Evolutionary conservation across 2,329 filamentous ascomycete genomes (phyloP).

Genomic region (Colletotrichum spinosum): DNA sequence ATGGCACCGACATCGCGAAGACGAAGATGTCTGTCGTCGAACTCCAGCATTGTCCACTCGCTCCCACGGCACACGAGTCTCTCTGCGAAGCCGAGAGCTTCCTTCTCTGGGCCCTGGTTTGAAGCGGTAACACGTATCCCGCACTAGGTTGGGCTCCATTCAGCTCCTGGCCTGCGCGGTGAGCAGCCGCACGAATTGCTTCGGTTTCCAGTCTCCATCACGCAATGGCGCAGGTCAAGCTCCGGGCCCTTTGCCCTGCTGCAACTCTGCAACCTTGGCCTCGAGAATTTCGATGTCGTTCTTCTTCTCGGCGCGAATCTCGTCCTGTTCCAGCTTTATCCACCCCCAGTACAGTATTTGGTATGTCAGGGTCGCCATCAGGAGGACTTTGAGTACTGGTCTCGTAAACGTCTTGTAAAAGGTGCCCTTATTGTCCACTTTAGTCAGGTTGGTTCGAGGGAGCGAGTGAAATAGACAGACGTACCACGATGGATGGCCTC

Average conservation of each 20-base stretch:
- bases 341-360: constrained; percentile 82
- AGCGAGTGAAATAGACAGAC: neutral
- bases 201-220: neutral
- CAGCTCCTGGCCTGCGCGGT: neutral
- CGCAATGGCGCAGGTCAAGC: neutral
- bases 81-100: too few species aligned
- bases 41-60: too few species aligned
- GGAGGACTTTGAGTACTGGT: constrained; percentile 78
- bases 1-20: too few species aligned
- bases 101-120: too few species aligned
- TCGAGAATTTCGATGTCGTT: constrained; percentile 51
- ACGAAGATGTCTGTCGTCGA: too few species aligned
- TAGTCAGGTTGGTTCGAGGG: neutral
- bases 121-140: too few species aligned
- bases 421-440: constrained; percentile 55
- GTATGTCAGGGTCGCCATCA: constrained; percentile 82
- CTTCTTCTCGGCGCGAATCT: constrained; percentile 66
- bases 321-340: constrained; percentile 79
- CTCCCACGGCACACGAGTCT: too few species aligned
- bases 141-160: too few species aligned
- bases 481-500: constrained; percentile 33
- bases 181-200: neutral
- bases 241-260: constrained; percentile 31
- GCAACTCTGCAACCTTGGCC: constrained; percentile 50
- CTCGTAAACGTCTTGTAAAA: constrained; percentile 83